phyloP scores from a whole-genome alignment of 106 monocot genomes.

The Hemerocallis citrina region DNA sequence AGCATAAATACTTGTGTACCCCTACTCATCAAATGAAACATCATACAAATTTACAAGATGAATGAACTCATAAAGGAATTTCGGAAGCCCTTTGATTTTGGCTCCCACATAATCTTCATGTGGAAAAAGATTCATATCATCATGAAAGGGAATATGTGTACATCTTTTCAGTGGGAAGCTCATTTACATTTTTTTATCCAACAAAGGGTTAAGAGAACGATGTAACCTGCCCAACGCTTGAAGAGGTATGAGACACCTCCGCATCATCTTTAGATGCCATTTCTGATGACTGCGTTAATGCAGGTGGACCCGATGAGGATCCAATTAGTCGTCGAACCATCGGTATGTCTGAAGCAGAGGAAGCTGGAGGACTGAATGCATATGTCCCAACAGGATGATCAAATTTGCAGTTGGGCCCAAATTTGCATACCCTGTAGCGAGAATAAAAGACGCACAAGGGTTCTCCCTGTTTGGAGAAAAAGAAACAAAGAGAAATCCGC shows the following conservation, averaged over 20 bases:
- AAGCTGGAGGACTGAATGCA: constrained; percentile 27
- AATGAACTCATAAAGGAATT: constrained; percentile 2
- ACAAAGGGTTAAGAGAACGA: constrained; percentile 8
- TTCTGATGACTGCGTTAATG: constrained; percentile 23
- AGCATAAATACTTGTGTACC: too few relatives aligned
- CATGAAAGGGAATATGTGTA: constrained; percentile 14
- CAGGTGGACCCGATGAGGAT: constrained; percentile 21
- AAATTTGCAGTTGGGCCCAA: constrained; percentile 82
- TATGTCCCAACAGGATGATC: constrained; percentile 57
- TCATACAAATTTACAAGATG: constrained; percentile 6
- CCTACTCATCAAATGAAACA: too few relatives aligned
- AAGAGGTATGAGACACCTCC: constrained; percentile 16
- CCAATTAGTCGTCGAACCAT: constrained; percentile 20
- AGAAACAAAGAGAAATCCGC: too few relatives aligned
- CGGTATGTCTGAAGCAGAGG: constrained; percentile 27
- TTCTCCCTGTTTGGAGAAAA: constrained; percentile 54
- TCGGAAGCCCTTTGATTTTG: constrained; percentile 4
- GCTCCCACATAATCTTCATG: not conserved
- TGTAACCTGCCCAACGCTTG: constrained; percentile 17
- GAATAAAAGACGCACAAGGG: constrained; percentile 63
- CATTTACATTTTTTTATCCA: constrained; percentile 7
- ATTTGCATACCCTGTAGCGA: constrained; percentile 85
- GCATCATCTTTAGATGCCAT: too few relatives aligned
- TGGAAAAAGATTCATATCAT: constrained; percentile 8
- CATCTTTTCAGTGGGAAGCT: constrained; percentile 4